Base-by-base conservation (phyloP, 2,329 filamentous ascomycete genomes). In the Talaromyces sp. region DNA sequence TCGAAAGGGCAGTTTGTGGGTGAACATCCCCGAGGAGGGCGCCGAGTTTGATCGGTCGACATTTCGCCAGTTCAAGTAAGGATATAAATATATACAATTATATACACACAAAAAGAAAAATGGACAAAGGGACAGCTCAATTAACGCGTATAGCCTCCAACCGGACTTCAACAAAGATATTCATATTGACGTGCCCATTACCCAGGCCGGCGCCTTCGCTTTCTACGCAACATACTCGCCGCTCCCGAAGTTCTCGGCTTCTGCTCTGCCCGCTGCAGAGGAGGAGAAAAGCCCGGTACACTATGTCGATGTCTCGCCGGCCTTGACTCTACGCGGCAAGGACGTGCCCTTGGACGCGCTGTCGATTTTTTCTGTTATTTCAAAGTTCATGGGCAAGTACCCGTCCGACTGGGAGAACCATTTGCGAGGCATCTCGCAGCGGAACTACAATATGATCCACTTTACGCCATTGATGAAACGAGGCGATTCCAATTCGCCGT, bases 361-460 rank as follows among this genome's bases (percentile, higher is more conserved):
- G 56, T 96, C 92, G 15, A 85, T 97, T 66, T 96, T 97, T 78
- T 98, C 95, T 11, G 84, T 93, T 60, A 91, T 99, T 65, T 97
- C 93, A 72, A 99, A 99, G 78, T 97, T 97, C 78, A 96, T 99
- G 91, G 95, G 95, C 65, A 88, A 88, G 71, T 96, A 95, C 72
- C 92, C 93, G 0, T 82, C 82, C 17, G 91, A 96, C 70, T 99
- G 93, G 93, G 87, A 97, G 72, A 89, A 86, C 57, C 93, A 98
- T 73, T 80, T 99, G 61, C 84, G 85, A 61, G 93, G 95, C 30
- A 96, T 99, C 73, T 90, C 91, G 73, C 86, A 90, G 70, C 85
- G 95, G 64, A 93, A 93, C 53, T 99, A 99, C 82, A 99, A 99
- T 78, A 97, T 98, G 92, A 87, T 99, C 63, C 95, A 99, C 76